Evolutionary conservation across 1,139 yeast species (phyloP).

Genomic region (Kurtzmaniella natalensis): DNA sequence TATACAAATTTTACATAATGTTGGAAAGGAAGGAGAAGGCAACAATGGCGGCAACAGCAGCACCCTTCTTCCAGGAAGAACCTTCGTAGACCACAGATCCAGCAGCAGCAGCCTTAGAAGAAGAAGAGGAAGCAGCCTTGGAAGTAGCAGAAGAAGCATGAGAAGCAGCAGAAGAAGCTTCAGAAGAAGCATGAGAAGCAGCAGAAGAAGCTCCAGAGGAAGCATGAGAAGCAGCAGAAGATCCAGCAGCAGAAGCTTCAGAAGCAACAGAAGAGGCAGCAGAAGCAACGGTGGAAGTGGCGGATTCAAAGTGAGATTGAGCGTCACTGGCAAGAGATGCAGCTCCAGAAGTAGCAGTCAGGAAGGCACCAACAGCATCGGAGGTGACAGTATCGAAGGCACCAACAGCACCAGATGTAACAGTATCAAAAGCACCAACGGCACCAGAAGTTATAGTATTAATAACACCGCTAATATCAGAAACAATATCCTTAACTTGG

Average conservation of each 20-base stretch:
- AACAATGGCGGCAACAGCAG: conserved; percentile 33
- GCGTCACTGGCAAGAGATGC: conserved; percentile 9
- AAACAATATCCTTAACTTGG: conserved; percentile 13
- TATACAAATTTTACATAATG: conserved; percentile 18
- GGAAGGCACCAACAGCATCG: conserved; percentile 12
- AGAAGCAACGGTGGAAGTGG: conserved; percentile 17
- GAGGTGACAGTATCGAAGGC: conserved; percentile 12
- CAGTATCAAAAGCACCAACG: conserved; percentile 10
- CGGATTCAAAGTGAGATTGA: conserved; percentile 11
- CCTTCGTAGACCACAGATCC: conserved; percentile 14
- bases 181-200: conserved; percentile 10
- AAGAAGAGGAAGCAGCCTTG: conserved; percentile 9
- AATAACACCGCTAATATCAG: conserved; percentile 10
- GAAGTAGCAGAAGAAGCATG: conserved; percentile 7
- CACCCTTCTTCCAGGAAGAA: conserved; percentile 39
- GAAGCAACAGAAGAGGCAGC: conserved; percentile 14
- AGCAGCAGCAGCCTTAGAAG: conserved; percentile 9
- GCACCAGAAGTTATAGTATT: conserved; percentile 6
- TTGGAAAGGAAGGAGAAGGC: conserved; percentile 36
- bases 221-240: conserved; percentile 14
- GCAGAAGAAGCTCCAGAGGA: conserved; percentile 9
- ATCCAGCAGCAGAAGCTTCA: conserved; percentile 13
- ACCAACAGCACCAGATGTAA: conserved; percentile 13
- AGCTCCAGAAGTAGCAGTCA: conserved; percentile 10
- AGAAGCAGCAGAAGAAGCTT: conserved; percentile 7